These are phyloP conservation scores for Candida argentea DNA, from an alignment of 805 yeast genomes.

Conservation along the genomic window DNA sequence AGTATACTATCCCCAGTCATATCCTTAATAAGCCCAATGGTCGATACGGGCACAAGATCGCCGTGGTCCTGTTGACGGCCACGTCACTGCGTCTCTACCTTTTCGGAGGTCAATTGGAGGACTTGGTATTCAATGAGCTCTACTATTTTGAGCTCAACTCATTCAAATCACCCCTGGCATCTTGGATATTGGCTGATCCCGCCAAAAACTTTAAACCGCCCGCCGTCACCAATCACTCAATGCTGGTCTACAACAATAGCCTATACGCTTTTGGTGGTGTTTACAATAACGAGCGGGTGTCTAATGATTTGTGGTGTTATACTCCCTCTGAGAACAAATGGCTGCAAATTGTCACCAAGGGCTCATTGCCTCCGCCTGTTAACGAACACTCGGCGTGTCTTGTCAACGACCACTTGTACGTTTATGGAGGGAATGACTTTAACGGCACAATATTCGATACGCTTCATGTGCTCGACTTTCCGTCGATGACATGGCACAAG, in stretches of 20 bases:
- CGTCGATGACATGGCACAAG: conserved; percentile 62
- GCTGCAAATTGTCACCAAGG: conserved; percentile 62
- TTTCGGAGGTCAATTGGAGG: conserved; percentile 91
- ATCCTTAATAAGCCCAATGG: conserved; percentile 66
- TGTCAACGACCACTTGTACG: conserved; percentile 66
- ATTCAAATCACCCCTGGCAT: conserved; percentile 72
- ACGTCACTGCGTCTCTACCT: conserved; percentile 53
- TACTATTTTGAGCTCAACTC: conserved; percentile 80
- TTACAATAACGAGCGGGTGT: conserved; percentile 56
- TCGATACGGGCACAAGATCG: conserved; percentile 87
- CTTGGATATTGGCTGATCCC: conserved; percentile 70
- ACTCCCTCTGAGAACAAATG: conserved; percentile 63
- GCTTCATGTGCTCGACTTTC: conserved; percentile 67
- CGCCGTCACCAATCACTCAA: conserved; percentile 83
- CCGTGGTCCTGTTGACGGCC: conserved; percentile 48
- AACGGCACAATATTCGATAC: conserved; percentile 59
- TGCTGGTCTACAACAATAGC: conserved; percentile 69
- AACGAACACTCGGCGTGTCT: conserved; percentile 87
- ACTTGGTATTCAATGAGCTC: conserved; percentile 75
- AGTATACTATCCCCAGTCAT: conserved; percentile 36
- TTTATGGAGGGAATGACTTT: conserved; percentile 82
- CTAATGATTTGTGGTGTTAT: conserved; percentile 70
- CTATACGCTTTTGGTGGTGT: conserved; percentile 87
- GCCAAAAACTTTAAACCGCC: conserved; percentile 48
- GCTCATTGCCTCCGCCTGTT: conserved; percentile 70